Evolutionary conservation across 2,329 filamentous ascomycete genomes (phyloP).

Genomic region (Verticillium tricorpus): DNA sequence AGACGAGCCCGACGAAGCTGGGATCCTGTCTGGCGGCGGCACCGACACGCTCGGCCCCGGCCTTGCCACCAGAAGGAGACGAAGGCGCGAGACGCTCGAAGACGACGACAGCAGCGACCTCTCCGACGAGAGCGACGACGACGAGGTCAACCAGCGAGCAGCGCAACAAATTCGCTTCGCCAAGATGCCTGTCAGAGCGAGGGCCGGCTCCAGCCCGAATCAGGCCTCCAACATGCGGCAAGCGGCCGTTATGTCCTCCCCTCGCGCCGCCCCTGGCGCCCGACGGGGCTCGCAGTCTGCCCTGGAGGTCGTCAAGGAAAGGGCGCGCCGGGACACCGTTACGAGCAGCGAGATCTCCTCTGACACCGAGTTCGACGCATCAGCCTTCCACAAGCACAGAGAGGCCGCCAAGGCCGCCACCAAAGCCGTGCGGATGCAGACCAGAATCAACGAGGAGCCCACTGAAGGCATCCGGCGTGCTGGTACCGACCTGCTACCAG

Average conservation of each 20-base stretch:
- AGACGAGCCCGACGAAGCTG: slow-evolving; percentile 68
- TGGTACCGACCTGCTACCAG: slow-evolving; percentile 48
- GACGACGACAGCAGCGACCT: slow-evolving; percentile 84
- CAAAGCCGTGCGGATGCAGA: slow-evolving; percentile 46
- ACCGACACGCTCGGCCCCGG: slow-evolving; percentile 66
- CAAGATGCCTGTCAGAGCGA: slow-evolving; percentile 85
- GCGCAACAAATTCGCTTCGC: slow-evolving; percentile 92
- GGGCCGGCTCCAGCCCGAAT: slow-evolving; percentile 84
- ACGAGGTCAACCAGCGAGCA: slow-evolving; percentile 61
- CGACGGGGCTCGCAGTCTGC: slow-evolving; percentile 69
- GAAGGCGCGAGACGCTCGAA: slow-evolving; percentile 69
- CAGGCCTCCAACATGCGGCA: slow-evolving; percentile 61
- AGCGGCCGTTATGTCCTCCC: slow-evolving; percentile 41
- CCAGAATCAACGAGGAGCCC: slow-evolving; percentile 48
- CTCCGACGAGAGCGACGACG: slow-evolving; percentile 78
- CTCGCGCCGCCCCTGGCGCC: slow-evolving; percentile 36
- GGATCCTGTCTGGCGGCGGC: slow-evolving; percentile 64
- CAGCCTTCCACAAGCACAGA: slow-evolving; percentile 58
- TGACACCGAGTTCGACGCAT: slow-evolving; percentile 71
- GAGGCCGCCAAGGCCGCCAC: slow-evolving; percentile 57
- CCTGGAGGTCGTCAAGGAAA: slow-evolving; percentile 64
- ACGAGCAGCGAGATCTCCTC: slow-evolving; percentile 82
- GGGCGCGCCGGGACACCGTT: slow-evolving; percentile 68
- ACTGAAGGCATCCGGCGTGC: slow-evolving; percentile 36
- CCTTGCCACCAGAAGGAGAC: slow-evolving; percentile 61